Evolutionary conservation across 352 stramenopile species (phyloP).

Genomic region (Phytopythium mirpurense): DNA sequence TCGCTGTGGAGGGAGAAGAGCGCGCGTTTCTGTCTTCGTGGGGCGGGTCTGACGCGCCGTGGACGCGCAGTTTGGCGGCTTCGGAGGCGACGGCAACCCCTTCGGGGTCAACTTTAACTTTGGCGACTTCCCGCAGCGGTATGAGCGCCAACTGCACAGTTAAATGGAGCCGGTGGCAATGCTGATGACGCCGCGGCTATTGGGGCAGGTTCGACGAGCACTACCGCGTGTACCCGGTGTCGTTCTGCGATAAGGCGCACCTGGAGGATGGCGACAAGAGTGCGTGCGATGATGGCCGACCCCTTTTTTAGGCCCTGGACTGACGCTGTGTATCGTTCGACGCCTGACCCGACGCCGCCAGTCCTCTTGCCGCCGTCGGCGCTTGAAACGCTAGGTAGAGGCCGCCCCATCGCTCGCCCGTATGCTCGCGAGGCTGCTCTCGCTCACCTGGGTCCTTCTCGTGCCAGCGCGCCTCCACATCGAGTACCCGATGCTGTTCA

Average conservation of each 20-base stretch:
- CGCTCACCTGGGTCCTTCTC: background rate
- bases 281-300: slow-evolving; percentile 18
- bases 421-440: too few species aligned
- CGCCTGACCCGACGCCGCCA: too few species aligned
- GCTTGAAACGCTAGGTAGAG: slow-evolving; percentile 92
- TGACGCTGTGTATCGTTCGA: background rate
- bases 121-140: slow-evolving; percentile 70
- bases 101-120: slow-evolving; percentile 83
- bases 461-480: slow-evolving; percentile 87
- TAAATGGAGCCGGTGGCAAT: background rate
- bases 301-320: too few species aligned
- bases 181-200: background rate
- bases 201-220: slow-evolving; percentile 74
- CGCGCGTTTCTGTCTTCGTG: background rate
- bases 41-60: background rate
- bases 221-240: slow-evolving; percentile 85
- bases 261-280: slow-evolving; percentile 89
- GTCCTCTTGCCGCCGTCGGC: slow-evolving; percentile 97
- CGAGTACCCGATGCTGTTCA: slow-evolving; percentile 99
- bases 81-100: slow-evolving; percentile 68
- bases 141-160: background rate
- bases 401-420: background rate
- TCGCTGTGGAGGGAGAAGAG: background rate
- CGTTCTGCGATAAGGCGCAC: slow-evolving; percentile 83
- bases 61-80: slow-evolving; percentile 54